Base-by-base conservation (phyloP, 2,329 filamentous ascomycete species). In the Arthrobotrys conoides region DNA sequence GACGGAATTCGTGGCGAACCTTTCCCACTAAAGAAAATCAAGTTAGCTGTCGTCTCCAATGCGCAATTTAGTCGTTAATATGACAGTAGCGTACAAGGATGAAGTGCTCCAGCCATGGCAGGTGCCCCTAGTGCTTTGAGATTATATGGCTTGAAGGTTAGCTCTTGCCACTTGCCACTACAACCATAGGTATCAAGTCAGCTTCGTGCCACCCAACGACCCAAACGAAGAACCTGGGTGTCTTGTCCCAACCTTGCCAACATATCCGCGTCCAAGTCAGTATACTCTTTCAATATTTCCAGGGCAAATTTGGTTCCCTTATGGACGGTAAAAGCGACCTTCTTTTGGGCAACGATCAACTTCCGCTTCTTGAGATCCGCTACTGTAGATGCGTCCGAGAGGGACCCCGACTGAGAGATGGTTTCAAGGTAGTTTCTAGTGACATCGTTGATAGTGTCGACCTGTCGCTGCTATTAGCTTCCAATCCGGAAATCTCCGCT, bases 231-330 rank as follows among this genome's bases (percentile, higher is more conserved):
- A n/a, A 9, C 18, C 30, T 51, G 41, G 63, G 46, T 61, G 48
- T 61, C 38, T 61, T 51, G 53, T 30, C 33, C 72, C 44, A 71
- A 86, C 81, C 88, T 92, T 57, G 91, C 87, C 81, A 99, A 87
- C 92, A 99, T 97, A 73, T 99, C 96, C 66, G 91, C 91, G 10
- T 96, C 98, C 83, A 99, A 87, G 84, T 99, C 96, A 51, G 96
- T 97, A 85, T 96, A 93, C 86, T 98, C 94, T 85, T 96, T 93
- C 55, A 92, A 88, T 81, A 98, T 92, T 85, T 97, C 92, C 61
- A 92, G 89, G 51, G 94, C 93, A 84, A 94, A 99, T 85, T 97
- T 97, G 78, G 90, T 86, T 0, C 94, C 96, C 87, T 97, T 97
- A 77, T 87, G 87, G 77, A 97, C 90, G 81, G 89, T 92, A 88